Conservation (phyloP, 306 rosid species). For the Vigna radiata region DNA sequence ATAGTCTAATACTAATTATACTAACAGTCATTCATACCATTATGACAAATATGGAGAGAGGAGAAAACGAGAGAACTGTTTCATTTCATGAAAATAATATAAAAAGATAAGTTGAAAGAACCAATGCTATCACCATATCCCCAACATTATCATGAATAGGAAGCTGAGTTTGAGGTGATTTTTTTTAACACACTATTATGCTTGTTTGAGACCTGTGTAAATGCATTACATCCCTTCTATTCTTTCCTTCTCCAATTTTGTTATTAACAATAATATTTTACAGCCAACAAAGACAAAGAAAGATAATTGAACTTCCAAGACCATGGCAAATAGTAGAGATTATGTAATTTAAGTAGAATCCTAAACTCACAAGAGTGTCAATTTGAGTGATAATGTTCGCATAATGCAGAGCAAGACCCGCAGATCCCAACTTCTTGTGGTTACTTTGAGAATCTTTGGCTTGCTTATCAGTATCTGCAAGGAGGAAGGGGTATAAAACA, state of each 20-base stretch:
- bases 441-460: constrained; percentile 62
- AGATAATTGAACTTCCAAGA: constrained; percentile 21
- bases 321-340: constrained; percentile 32
- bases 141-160: constrained; percentile 9
- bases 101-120: constrained; percentile 14
- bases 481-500: constrained; percentile 32
- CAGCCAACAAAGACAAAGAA: not conserved
- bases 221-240: constrained; percentile 11
- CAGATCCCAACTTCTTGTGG: constrained; percentile 79
- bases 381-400: constrained; percentile 92
- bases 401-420: constrained; percentile 98
- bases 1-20: no score
- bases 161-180: constrained; percentile 4
- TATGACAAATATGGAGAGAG: not conserved
- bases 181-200: not conserved
- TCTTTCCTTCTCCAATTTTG: constrained; percentile 11
- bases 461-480: constrained; percentile 69
- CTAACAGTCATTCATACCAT: not conserved
- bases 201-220: not conserved
- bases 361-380: constrained; percentile 85
- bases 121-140: not conserved
- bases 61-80: not conserved
- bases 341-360: constrained; percentile 28
- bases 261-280: constrained; percentile 19
- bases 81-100: not conserved